Evolutionary conservation across 148 eudicot species (phyloP), one percentile per base, ranked within the genome.

Genomic region (Arctostaphylos glauca): DNA sequence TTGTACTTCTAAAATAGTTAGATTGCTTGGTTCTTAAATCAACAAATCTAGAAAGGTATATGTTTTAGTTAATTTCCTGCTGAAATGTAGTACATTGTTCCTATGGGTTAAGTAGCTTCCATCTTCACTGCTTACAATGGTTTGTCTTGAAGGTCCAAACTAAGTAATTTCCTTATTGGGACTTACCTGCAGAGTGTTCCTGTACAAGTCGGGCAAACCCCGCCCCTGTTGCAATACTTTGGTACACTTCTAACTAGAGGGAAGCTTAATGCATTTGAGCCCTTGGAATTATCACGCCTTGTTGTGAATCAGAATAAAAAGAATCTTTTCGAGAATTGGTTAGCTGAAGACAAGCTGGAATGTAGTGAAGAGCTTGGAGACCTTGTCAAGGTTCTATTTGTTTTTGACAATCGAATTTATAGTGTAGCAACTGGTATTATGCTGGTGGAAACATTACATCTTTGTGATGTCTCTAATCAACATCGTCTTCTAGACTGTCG

Each of bases 291-390:
- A 23, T 96, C 99, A 23, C 97, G 99, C 79, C 91, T 96, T 41
- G 99, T 96, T 71, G 99, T 96, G 80, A 96, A 96, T 85, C 99
- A 96, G 85, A 94, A n/a, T n/a, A n/a, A n/a, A n/a, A n/a, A n/a
- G n/a, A n/a, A n/a, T n/a, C n/a, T n/a, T n/a, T n/a, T n/a, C 76
- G 99, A 96, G 87, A 96, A 93, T 76, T 96, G 99, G 99, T 88
- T 96, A 83, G 98, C 98, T 48, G 99, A 96, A 81, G 99, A 96
- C 85, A 96, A 96, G 81, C 87, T 96, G 78, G 99, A 96, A 84
- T 96, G 98, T 80, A 94, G 95, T 76, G 99, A 96, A 90, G 99
- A 96, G 88, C 99, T 96, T 87, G 99, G 99, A 77, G 99, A 96
- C 84, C 92, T 96, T 83, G 99, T 96, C 82, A 96, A 96, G 99